Base-by-base conservation (phyloP, 164 flowering plant genomes). In the Paratinospora sagittata region DNA sequence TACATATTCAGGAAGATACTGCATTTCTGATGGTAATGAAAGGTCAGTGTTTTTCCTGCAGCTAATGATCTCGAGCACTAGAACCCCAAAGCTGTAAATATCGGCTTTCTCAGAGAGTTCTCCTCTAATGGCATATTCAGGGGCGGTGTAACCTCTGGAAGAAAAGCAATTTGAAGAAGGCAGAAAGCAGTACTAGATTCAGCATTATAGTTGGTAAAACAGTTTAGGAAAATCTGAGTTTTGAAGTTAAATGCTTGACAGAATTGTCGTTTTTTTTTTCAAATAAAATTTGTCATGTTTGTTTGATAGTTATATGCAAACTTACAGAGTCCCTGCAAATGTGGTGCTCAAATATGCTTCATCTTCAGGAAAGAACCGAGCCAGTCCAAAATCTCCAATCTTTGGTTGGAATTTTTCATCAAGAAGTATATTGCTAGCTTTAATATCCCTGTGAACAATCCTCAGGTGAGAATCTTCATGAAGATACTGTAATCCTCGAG, bases 1-100 rank as follows among this genome's bases (percentile, higher is more conserved):
- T 87, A 86, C 92, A 68, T 86, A 86, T 84, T 86, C 92, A 43
- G 92, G 92, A 55, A 88, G 92, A 70, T 88, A 86, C 49, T 88
- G 92, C 88, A 82, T 86, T 76, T 85, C 88, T 10, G 88, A 78
- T 26, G 86, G 81, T 58, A 88, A 70, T 65, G 81, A 71, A 37
- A 79, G 87, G 78, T 86, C 85, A 0, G 92, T 88, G 71, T 88
- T 88, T 73, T 78, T 88, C 75, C 90, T 76, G 82, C 83, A 75
- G 67, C 86, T 77, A 63, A 88, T 79, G 37, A 88, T 86, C 80
- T 88, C 90, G 7, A 86, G 86, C 73, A 82, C 85, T 68, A 88
- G 81, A 67, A 88, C 92, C 65, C 92, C 92, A 71, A 83, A 86
- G 69, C 92, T 86, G 71, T 88, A 88, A 14, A 88, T 84, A 70